Evolutionary conservation across 371 early-diverging fungal species (phyloP), one percentile per base, ranked within the genome.

Genomic region (Rhizopus delemar): DNA sequence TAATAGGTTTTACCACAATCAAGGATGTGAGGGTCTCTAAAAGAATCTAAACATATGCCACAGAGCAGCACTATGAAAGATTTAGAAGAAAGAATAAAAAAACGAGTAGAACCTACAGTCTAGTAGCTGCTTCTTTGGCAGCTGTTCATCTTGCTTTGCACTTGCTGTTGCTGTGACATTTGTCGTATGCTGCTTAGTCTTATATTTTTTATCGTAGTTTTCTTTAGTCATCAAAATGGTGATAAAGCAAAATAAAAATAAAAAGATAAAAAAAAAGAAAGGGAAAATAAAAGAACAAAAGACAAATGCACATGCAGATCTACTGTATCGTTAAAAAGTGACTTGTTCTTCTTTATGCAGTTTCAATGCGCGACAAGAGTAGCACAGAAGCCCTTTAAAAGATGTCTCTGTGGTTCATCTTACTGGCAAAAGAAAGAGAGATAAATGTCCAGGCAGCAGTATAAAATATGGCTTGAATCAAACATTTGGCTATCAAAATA

Each of bases 11-110:
- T 59, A 59, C 59, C 59, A 15, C 59, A 59, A 22, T 46, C 39
- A n/a, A 59, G 33, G 12, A 16, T 12, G 28, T 53, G 53, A 8
- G 59, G 53, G 45, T 59, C 59, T 13, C 36, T 29, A 8, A 45
- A 46, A 3, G 34, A 8, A 45, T 45, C 46, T 8, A 31, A n/a
- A 29, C 59, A 59, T 11, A 59, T 53, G 31, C n/a, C 52, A 12
- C 59, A 59, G 7, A 38, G 32, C 11, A 49, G 9, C 31, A 48
- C 50, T 58, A 32, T 51, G 49, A 12, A 11, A 11, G 22, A 22
- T 22, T 22, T 22, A 22, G 22, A 22, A 22, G 22, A 22, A 22
- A 22, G 22, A 22, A 22, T 22, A 22, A 22, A 22, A 22, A 22
- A 22, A 22, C 2, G 22, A 22, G 22, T 22, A 22, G 22, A 22